Conservation (phyloP, 345 rosid genomes). For the Arabis alpina region DNA sequence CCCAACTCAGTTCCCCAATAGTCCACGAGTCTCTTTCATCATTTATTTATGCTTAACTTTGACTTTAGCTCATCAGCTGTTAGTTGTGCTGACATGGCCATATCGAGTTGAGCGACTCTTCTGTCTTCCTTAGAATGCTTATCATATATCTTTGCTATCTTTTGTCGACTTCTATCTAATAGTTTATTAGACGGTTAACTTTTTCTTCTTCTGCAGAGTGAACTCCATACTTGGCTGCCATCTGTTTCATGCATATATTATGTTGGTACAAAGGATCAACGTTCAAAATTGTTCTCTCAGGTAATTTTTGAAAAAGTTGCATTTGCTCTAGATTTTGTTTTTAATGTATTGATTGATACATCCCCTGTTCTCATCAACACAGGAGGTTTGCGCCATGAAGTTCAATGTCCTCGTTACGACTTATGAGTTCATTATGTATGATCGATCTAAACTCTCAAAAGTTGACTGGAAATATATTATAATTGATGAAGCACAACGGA, state of each 20-base stretch:
- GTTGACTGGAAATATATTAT: constrained; percentile 97
- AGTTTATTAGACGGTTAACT: neutral
- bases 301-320: constrained; percentile 49
- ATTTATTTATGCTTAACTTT: constrained; percentile 9
- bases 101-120: constrained; percentile 26
- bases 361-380: constrained; percentile 38
- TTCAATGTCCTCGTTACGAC: constrained; percentile 98
- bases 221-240: constrained; percentile 95
- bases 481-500: constrained; percentile 99
- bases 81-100: constrained; percentile 27
- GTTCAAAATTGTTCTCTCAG: constrained; percentile 94
- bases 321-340: constrained; percentile 20
- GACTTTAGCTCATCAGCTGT: constrained; percentile 12
- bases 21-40: constrained; percentile 11
- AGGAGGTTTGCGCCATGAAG: constrained; percentile 98
- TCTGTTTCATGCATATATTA: constrained; percentile 94
- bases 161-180: constrained; percentile 24
- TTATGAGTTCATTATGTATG: constrained; percentile 98
- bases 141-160: constrained; percentile 17
- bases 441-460: constrained; percentile 95
- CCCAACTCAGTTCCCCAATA: neutral
- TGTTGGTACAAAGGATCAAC: constrained; percentile 94
- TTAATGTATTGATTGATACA: constrained; percentile 31
- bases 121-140: constrained; percentile 17
- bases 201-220: constrained; percentile 67